These are phyloP conservation scores for Pythium utonaiense DNA, from an alignment of 352 stramenopile genomes.

Conservation along the genomic window DNA sequence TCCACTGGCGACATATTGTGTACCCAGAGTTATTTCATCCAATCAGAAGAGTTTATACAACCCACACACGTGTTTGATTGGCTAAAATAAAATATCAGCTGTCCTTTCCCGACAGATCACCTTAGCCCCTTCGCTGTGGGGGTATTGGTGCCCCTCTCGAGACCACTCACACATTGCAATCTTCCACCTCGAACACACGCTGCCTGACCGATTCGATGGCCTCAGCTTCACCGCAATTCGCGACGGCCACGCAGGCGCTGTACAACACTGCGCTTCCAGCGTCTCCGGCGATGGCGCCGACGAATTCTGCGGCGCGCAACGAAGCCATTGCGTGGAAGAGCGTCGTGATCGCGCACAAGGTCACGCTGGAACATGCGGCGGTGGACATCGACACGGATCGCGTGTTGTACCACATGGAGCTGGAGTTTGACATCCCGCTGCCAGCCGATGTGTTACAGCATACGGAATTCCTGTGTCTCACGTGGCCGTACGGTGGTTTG, in stretches of 20 bases:
- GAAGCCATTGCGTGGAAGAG: constrained; percentile 47
- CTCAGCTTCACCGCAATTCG: background rate
- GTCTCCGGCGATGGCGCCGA: background rate
- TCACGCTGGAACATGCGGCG: constrained; percentile 46
- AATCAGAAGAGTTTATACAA: too few species aligned
- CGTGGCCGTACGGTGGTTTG: constrained; percentile 49
- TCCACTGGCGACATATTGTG: too few species aligned
- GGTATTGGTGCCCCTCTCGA: too few species aligned
- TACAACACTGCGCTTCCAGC: constrained; percentile 1
- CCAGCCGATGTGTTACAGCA: constrained; percentile 26
- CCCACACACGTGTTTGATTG: too few species aligned
- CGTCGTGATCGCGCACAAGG: constrained; percentile 37
- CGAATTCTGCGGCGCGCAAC: constrained; percentile 1
- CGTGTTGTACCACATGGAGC: constrained; percentile 47
- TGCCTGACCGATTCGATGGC: background rate
- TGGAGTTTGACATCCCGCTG: constrained; percentile 38
- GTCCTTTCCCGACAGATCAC: too few species aligned
- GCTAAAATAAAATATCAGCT: too few species aligned
- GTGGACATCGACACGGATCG: constrained; percentile 52
- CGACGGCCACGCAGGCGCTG: background rate
- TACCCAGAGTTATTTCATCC: too few species aligned
- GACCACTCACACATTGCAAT: background rate
- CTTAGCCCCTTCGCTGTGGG: background rate
- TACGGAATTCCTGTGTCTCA: constrained; percentile 41
- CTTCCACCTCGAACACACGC: background rate